Percentiles rank a stretch among this genome's conserved stretches.
Evolutionary conservation across 2,329 filamentous ascomycete genomes (phyloP).

Genomic region (Talaromyces funiculosus): DNA sequence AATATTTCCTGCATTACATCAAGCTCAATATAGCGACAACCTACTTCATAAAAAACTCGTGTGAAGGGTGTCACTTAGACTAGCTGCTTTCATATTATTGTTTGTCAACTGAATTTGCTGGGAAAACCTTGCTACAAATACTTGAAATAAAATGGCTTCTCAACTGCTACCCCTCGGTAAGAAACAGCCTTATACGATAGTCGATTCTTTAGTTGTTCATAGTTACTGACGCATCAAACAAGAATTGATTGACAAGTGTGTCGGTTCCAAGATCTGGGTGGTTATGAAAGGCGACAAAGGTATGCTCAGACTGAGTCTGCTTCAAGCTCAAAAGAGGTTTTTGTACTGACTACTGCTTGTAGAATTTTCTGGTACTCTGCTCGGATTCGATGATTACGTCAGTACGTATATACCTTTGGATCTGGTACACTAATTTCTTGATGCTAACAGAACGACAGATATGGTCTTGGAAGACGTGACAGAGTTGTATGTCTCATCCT

Average conservation of each 20-base stretch:
- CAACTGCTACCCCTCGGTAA: slow-evolving; percentile 67
- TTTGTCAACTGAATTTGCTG: background rate
- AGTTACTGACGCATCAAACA: slow-evolving; percentile 1
- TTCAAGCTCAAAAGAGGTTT: background rate
- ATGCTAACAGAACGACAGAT: slow-evolving; percentile 50
- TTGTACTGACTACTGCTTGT: slow-evolving; percentile 10
- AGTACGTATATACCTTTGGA: slow-evolving; percentile 60
- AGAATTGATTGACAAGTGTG: slow-evolving; percentile 99
- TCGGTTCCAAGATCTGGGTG: slow-evolving; percentile 96
- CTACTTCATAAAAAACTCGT: background rate
- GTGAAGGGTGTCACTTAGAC: background rate
- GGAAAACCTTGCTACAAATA: background rate
- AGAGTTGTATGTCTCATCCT: slow-evolving; percentile 65
- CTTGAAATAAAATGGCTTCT: slow-evolving; percentile 54
- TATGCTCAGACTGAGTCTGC: slow-evolving; percentile 35
- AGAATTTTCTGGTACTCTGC: slow-evolving; percentile 94
- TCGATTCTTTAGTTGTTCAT: background rate
- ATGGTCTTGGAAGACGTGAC: slow-evolving; percentile 98
- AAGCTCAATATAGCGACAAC: background rate
- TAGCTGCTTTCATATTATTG: background rate
- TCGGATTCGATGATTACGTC: slow-evolving; percentile 99
- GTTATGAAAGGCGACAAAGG: slow-evolving; percentile 99
- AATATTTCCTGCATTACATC: background rate
- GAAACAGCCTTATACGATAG: slow-evolving; percentile 13
- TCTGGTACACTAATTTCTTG: background rate